Base-by-base conservation (phyloP, 192 early-diverging fungal species). In the Gigaspora rosea region DNA sequence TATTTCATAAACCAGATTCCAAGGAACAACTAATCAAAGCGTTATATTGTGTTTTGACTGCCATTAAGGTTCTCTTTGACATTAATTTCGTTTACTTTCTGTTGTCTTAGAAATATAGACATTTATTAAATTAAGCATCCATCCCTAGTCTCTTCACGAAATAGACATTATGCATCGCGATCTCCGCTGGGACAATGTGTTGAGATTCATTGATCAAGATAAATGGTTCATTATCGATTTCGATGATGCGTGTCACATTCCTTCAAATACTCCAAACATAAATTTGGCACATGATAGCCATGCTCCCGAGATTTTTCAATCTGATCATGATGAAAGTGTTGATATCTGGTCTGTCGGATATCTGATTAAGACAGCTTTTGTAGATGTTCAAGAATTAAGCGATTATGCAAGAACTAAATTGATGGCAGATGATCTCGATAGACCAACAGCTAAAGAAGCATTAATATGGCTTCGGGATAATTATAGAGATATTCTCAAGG, bases 301-400 rank as follows among this genome's bases (percentile, higher is more conserved):
- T 71, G 52, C 70, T 18, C 52, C 70, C 35, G 52, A 74, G 18
- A 62, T 73, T 74, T 74, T 74, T 48, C 6, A 62, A 62, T 2
- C 8, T 3, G 0, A 49, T 63, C 46, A 74, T 9, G 49, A 74
- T 22, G 20, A 74, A 32, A 74, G 73, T 62, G 59, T 74, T 74
- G 73, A 74, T 48, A 74, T 74, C 20, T 74, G 72, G 58, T 74
- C 73, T 63, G 46, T 74, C 32, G 59, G 52, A 57, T 57, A 72
- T 36, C 15, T 72, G 18, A 72, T n/a, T 57, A n/a, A 6, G 13
- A 57, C 51, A 33, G 33, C 52, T 8, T 52, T 35, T 35, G 32
- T 57, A 15, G 32, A 71, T 13, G 8, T 71, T 71, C 49, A 71
- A 71, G 49, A 71, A 50, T 54, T 54, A 10, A 35, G n/a, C 3